phyloP scores from a whole-genome alignment of 2,329 filamentous ascomycete genomes.

The Colletotrichum cereale region DNA sequence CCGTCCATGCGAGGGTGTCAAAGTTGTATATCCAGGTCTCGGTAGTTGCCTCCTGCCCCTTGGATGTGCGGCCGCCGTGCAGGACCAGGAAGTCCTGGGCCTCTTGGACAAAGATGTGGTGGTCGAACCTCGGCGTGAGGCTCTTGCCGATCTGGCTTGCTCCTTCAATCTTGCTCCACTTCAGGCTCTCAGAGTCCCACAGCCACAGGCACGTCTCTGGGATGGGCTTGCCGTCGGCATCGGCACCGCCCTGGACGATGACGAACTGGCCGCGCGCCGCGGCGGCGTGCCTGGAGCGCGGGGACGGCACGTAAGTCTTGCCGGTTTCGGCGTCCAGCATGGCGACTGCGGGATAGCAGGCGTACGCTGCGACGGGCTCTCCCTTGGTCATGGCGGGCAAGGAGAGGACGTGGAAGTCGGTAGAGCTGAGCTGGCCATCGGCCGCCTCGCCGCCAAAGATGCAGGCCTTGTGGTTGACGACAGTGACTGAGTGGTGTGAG shows the following conservation, averaged over 20 bases:
- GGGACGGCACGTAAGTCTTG: slow-evolving; percentile 47
- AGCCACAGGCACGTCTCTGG: slow-evolving; percentile 53
- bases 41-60: slow-evolving; percentile 53
- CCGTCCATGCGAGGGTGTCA: slow-evolving; percentile 60
- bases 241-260: slow-evolving; percentile 53
- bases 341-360: slow-evolving; percentile 49
- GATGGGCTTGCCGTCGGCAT: slow-evolving; percentile 46
- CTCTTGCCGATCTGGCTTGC: slow-evolving; percentile 48
- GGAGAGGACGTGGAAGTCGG: slow-evolving; percentile 65
- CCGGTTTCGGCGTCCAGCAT: slow-evolving; percentile 46
- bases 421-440: slow-evolving; percentile 57
- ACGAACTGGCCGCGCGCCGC: slow-evolving; percentile 50
- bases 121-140: slow-evolving; percentile 49
- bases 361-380: slow-evolving; percentile 46
- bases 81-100: slow-evolving; percentile 64
- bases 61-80: slow-evolving; percentile 57
- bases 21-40: slow-evolving; percentile 67
- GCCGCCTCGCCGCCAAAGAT: slow-evolving; percentile 64
- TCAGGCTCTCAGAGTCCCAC: slow-evolving; percentile 52
- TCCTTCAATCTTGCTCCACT: slow-evolving; percentile 51
- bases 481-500: slow-evolving; percentile 63
- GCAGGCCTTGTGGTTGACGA: slow-evolving; percentile 66
- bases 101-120: slow-evolving; percentile 52
- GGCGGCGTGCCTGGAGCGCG: slow-evolving; percentile 52
- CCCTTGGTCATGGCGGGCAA: slow-evolving; percentile 57